Percentiles rank a stretch among this genome's conserved stretches.
These are phyloP conservation scores for Metschnikowia gelsemii DNA, from an alignment of 805 yeast genomes.

Conservation along the genomic window DNA sequence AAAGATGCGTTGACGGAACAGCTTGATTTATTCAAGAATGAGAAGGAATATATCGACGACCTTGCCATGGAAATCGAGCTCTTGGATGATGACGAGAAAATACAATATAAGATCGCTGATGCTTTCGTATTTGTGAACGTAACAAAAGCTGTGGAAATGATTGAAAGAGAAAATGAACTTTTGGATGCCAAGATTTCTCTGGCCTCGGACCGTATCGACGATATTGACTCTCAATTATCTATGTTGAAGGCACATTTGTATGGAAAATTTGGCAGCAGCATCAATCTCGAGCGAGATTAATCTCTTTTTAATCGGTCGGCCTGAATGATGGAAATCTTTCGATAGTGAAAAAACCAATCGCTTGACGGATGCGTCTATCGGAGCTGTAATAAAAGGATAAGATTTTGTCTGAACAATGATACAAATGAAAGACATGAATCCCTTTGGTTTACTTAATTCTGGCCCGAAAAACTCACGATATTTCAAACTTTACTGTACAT, in stretches of 20 bases:
- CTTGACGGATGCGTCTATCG: too few relatives aligned
- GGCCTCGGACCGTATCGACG: constrained; percentile 48
- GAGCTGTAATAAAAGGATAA: too few relatives aligned
- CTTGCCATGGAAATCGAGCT: constrained; percentile 82
- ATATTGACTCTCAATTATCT: constrained; percentile 52
- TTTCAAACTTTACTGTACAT: too few relatives aligned
- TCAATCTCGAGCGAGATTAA: constrained; percentile 68
- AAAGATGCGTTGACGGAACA: constrained; percentile 57
- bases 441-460: too few relatives aligned
- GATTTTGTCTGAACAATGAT: too few relatives aligned
- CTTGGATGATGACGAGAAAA: constrained; percentile 67
- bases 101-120: constrained; percentile 82
- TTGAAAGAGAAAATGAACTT: constrained; percentile 60
- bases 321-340: too few relatives aligned
- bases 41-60: constrained; percentile 87
- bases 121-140: constrained; percentile 70
- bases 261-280: constrained; percentile 85
- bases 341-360: too few relatives aligned
- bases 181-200: constrained; percentile 51
- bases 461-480: too few relatives aligned
- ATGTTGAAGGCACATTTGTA: constrained; percentile 72
- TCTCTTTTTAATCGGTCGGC: too few relatives aligned
- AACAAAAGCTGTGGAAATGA: constrained; percentile 59
- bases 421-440: too few relatives aligned
- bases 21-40: constrained; percentile 52